Evolutionary conservation across 208 protist species (phyloP).

Genomic region (Kentomonas sorsogonicus): DNA sequence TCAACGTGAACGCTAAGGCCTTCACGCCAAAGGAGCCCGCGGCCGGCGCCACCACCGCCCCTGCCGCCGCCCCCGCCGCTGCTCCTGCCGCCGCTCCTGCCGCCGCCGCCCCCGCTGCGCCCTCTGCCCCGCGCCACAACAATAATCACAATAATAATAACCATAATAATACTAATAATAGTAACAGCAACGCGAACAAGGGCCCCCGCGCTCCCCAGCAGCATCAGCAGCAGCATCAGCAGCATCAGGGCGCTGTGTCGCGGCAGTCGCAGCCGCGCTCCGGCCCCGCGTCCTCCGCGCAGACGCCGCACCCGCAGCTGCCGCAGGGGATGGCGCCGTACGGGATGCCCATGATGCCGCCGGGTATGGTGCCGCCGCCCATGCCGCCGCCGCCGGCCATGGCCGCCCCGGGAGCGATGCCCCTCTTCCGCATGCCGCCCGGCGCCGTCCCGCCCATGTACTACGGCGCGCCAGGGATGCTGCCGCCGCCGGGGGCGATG

Average conservation of each 20-base stretch:
- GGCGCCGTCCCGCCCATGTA: not conserved
- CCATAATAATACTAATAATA: no score
- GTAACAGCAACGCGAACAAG: no score
- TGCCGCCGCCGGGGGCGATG: not conserved
- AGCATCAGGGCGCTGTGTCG: no score
- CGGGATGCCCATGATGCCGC: not conserved
- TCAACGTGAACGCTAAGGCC: conserved; percentile 62
- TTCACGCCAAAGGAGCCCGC: conserved; percentile 30
- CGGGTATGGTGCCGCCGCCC: not conserved
- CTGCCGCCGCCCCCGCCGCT: not conserved
- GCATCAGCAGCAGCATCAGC: not conserved
- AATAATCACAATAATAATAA: no score
- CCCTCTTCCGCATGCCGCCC: not conserved
- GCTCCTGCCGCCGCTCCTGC: no score
- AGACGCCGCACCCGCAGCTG: not conserved
- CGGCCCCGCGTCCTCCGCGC: no score
- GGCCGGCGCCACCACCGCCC: not conserved
- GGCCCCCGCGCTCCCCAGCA: not conserved
- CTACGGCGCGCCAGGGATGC: conserved; percentile 16
- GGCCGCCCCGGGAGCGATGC: not conserved
- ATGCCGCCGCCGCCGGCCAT: not conserved
- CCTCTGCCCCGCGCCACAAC: no score
- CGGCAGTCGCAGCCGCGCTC: no score
- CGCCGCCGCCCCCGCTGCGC: no score
- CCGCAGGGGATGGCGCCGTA: not conserved